Evolutionary conservation across 352 stramenopile genomes (phyloP).

Genomic region (Globisporangium polare): DNA sequence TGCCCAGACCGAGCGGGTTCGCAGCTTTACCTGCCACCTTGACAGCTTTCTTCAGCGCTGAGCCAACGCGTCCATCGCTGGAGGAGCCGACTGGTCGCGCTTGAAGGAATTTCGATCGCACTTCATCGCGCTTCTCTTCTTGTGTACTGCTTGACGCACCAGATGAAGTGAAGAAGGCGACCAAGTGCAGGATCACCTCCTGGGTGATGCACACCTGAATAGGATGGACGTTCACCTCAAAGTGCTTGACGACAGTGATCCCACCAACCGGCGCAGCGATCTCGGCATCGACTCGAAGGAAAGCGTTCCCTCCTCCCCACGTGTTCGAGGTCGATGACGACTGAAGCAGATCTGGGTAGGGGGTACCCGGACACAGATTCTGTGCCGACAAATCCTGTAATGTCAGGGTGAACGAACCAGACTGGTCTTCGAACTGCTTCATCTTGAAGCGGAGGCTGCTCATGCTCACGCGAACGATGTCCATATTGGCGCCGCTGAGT

Average conservation of each 20-base stretch:
- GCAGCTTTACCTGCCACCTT: constrained; percentile 64
- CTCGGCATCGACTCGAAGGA: constrained; percentile 72
- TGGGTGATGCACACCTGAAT: constrained; percentile 85
- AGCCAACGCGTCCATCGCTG: constrained; percentile 37
- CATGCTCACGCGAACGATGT: constrained; percentile 54
- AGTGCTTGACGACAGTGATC: constrained; percentile 72
- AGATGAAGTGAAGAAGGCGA: constrained; percentile 48
- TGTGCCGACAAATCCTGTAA: constrained; percentile 52
- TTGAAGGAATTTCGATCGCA: constrained; percentile 63
- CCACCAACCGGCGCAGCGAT: constrained; percentile 53
- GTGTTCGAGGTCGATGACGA: constrained; percentile 32
- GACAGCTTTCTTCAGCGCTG: constrained; percentile 50
- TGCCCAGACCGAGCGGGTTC: constrained; percentile 43
- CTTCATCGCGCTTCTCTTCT: constrained; percentile 52
- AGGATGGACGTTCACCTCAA: constrained; percentile 82
- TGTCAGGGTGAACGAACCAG: constrained; percentile 52
- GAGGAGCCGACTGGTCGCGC: constrained; percentile 17
- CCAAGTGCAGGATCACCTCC: constrained; percentile 67
- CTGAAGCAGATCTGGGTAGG: constrained; percentile 65
- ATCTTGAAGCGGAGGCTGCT: constrained; percentile 49
- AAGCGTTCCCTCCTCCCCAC: constrained; percentile 62
- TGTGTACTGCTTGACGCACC: constrained; percentile 23
- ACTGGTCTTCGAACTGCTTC: constrained; percentile 71
- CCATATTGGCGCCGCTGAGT: constrained; percentile 50
- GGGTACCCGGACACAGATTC: constrained; percentile 68